Evolutionary conservation across 1,139 yeast genomes (phyloP), one percentile per base, ranked within the genome.

Genomic region (Magnusiomyces magnusii): DNA sequence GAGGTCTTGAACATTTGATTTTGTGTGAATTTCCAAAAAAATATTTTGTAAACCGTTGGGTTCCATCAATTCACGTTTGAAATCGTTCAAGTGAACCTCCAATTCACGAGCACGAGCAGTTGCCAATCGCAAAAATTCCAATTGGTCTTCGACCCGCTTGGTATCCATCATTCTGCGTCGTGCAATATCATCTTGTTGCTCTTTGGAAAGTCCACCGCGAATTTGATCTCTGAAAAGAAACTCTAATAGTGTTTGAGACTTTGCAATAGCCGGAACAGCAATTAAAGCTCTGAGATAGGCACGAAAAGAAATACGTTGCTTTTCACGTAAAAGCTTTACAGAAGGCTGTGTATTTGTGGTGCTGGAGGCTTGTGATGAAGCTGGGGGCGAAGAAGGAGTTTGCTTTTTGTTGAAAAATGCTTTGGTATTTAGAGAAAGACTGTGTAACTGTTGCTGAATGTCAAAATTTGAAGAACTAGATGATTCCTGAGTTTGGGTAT

Each of bases 61-160:
- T 41, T 80, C 72, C 53, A 84, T 69, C 51, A 82, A 73, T 52
- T 76, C 75, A 24, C 69, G 65, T 67, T 86, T 85, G 68, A 87
- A 80, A 39, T 75, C 77, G 50, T 78, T 80, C 65, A 86, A 79
- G 62, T 82, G 78, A 9, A 69, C 67, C 55, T 81, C 81, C 51
- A 87, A 75, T 34, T 76, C 76, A 36, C 71, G 66, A 15, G 82
- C 78, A 2, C 82, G 73, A 36, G 73, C 74, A 28, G 75, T 68
- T 1, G 96, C 87, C 58, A 86, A 82, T 61, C 80, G 80, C 66
- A 87, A 93, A 67, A 92, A 92, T 66, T 81, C 83, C 53, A 80
- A 70, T 70, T 89, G 96, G 56, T 92, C 91, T 44, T 78, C 73
- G 1, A 82, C 67, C 28, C 91, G 77, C 19, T 78, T 71, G 47